Evolutionary conservation across 495 filamentous ascomycete species (phyloP).

Genomic region (Daldinia caldariorum): DNA sequence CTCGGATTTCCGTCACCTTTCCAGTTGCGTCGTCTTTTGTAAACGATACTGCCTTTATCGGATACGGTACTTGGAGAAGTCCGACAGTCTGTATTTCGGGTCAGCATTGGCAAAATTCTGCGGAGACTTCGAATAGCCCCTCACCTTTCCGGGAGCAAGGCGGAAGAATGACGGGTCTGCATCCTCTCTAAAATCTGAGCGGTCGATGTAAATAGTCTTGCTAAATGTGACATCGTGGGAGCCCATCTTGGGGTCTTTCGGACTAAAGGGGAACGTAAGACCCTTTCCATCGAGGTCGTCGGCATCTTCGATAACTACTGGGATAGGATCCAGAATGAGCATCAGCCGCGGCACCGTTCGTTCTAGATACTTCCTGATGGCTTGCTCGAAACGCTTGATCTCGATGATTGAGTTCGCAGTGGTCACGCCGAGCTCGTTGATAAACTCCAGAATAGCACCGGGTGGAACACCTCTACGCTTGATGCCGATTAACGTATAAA

Average conservation of each 20-base stretch:
- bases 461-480: constrained; percentile 85
- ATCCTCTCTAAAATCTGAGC: constrained; percentile 85
- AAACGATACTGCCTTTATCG: constrained; percentile 82
- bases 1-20: constrained; percentile 73
- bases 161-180: constrained; percentile 74
- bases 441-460: constrained; percentile 84
- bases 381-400: constrained; percentile 77
- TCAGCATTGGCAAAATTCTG: constrained; percentile 3
- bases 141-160: constrained; percentile 81
- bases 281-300: constrained; percentile 67
- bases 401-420: constrained; percentile 78
- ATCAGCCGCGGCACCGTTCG: constrained; percentile 84
- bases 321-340: constrained; percentile 84
- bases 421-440: constrained; percentile 89
- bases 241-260: constrained; percentile 74
- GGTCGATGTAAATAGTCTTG: constrained; percentile 91
- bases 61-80: constrained; percentile 81
- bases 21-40: constrained; percentile 75
- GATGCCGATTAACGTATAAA: constrained; percentile 89
- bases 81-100: constrained; percentile 67
- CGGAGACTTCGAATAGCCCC: not conserved
- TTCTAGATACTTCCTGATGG: constrained; percentile 83
- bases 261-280: constrained; percentile 75
- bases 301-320: constrained; percentile 80
- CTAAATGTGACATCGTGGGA: constrained; percentile 70